Conservation (phyloP, 352 stramenopile species). For the Globisporangium yorkense region DNA sequence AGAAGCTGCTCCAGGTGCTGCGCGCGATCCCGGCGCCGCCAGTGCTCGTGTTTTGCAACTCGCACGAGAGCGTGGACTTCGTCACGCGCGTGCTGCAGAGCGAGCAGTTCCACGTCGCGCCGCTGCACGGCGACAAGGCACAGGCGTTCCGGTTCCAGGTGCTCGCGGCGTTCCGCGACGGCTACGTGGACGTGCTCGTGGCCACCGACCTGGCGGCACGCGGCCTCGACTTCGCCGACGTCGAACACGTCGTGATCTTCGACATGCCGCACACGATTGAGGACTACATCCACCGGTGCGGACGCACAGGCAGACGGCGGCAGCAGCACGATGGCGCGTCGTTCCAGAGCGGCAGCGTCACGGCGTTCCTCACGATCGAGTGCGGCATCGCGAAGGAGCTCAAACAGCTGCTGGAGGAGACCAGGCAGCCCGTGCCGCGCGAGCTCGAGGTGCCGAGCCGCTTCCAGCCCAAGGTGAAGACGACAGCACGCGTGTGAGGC, state of each 20-base stretch:
- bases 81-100: constrained; percentile 90
- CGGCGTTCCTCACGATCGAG: constrained; percentile 48
- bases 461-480: constrained; percentile 18
- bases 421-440: constrained; percentile 34
- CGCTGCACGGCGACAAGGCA: constrained; percentile 91
- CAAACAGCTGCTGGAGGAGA: constrained; percentile 35
- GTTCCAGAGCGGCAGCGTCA: constrained; percentile 22
- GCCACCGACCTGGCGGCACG: constrained; percentile 88
- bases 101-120: constrained; percentile 93
- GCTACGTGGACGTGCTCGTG: constrained; percentile 77
- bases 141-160: constrained; percentile 53
- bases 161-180: constrained; percentile 37
- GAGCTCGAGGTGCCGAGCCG: constrained; percentile 38
- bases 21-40: constrained; percentile 83
- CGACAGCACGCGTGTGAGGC: neutral
- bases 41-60: constrained; percentile 97
- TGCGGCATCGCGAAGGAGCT: constrained; percentile 50
- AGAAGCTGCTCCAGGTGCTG: constrained; percentile 39
- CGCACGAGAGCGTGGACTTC: constrained; percentile 91
- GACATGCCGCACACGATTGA: constrained; percentile 91
- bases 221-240: constrained; percentile 84
- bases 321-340: constrained; percentile 18
- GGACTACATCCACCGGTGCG: constrained; percentile 89
- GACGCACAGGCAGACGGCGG: constrained; percentile 48
- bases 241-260: constrained; percentile 84